Percentiles rank a stretch among this genome's conserved stretches.
These are phyloP conservation scores for Lenwebbia sp. DNA, from an alignment of 345 rosid species.

Conservation along the genomic window DNA sequence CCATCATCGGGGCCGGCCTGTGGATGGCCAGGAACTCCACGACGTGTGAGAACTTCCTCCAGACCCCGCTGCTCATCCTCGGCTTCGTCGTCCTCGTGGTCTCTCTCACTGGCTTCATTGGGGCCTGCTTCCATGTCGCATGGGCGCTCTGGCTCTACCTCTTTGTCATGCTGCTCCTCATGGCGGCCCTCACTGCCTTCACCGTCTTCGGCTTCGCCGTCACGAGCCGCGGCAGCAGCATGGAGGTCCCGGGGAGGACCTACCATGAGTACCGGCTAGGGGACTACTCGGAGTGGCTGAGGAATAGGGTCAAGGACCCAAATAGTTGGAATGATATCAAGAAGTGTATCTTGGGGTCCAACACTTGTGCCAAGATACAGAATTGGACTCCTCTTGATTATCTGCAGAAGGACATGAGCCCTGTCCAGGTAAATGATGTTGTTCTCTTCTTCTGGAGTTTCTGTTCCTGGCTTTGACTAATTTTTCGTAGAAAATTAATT, in stretches of 20 bases:
- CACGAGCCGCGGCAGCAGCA: constrained; percentile 69
- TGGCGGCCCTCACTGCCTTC: constrained; percentile 51
- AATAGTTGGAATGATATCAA: constrained; percentile 63
- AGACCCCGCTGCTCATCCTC: constrained; percentile 64
- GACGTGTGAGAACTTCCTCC: constrained; percentile 79
- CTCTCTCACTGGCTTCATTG: constrained; percentile 87
- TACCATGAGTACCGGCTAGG: constrained; percentile 67
- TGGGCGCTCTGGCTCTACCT: constrained; percentile 95
- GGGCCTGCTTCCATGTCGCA: constrained; percentile 79
- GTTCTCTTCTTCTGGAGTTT: background rate
- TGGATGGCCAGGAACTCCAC: constrained; percentile 87
- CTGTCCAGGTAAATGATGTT: constrained; percentile 49
- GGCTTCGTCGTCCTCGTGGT: constrained; percentile 69
- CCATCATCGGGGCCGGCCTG: constrained; percentile 79
- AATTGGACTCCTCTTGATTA: constrained; percentile 84
- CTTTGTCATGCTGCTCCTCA: constrained; percentile 61
- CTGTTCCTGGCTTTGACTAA: background rate
- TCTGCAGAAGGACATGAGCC: constrained; percentile 46
- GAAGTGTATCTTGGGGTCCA: constrained; percentile 67
- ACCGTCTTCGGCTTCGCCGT: constrained; percentile 83
- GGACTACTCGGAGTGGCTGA: constrained; percentile 81
- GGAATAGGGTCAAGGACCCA: constrained; percentile 42
- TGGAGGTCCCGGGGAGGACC: constrained; percentile 48
- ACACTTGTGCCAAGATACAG: constrained; percentile 53
- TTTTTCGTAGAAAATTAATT: background rate